Base-by-base conservation (phyloP, 352 stramenopile species). In the Pythium sp. region DNA sequence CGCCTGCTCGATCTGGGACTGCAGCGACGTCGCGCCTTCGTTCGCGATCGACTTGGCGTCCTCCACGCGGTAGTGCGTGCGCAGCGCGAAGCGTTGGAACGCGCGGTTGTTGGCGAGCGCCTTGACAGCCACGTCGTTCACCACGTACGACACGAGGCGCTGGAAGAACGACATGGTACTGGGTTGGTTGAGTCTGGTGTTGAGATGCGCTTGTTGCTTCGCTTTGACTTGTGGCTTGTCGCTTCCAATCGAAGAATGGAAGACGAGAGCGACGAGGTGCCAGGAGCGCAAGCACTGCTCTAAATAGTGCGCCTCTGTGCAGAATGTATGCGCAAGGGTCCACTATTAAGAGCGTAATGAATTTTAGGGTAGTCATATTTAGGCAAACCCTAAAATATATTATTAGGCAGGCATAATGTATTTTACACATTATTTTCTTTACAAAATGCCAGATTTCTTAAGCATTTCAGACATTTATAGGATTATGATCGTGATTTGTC, bases 81-180 rank as follows among this genome's bases (percentile, higher is more conserved):
- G 92, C 59, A 95, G 74, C 34, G 87, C 87, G 73, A 95, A 93
- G 18, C 84, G 83, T 76, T 95, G 87, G 75, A 95, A 95, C 43
- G 85, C 67, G 67, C 83, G 84, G 68, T 82, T 92, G 79, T 93
- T 92, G 28, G 82, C 75, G 38, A 95, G 78, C 57, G 87, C 74
- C 82, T 95, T 95, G 26, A 95, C 85, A 20, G 87, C 87, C 61
- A 92, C 83, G 72, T 95, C 87, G 73, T 95, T 95, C 60, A 95
- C 75, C 53, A 95, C 81, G 72, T 92, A 90, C 12, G 79, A 89
- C 64, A 93, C 74, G 41, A 92, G 73, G 53, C 87, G 87, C 76
- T 92, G 85, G 73, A 95, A 86, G 75, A 95, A 93, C 36, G 85
- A 93, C 85, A 90, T 90, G 43, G 9, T 61, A 43, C 32, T 61